A percentile compares a stretch with the other conserved stretches of the same genome.
Conservation (phyloP, 1,284 basidiomycete genomes). For the Boletus mariae region DNA sequence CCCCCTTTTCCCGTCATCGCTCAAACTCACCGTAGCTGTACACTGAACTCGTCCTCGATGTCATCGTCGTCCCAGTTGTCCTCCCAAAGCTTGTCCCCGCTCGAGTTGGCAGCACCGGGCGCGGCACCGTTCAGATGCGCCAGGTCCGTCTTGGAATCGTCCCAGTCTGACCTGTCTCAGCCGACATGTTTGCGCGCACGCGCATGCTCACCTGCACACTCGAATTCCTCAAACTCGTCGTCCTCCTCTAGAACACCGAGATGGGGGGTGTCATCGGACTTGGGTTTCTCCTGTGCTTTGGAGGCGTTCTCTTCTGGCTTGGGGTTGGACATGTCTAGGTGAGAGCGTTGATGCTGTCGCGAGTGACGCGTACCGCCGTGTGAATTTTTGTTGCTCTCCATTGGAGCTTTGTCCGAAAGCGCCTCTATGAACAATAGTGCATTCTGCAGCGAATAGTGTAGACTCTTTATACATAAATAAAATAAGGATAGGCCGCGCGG, state of each 20-base stretch:
- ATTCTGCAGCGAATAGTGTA: slow-evolving; percentile 8
- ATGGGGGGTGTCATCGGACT: slow-evolving; percentile 43
- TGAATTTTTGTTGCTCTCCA: slow-evolving; percentile 8
- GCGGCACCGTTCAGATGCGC: slow-evolving; percentile 70
- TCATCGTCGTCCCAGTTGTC: slow-evolving; percentile 99
- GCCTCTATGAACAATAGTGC: slow-evolving; percentile 2
- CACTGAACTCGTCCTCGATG: slow-evolving; percentile 95
- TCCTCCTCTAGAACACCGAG: slow-evolving; percentile 80
- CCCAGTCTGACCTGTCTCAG: slow-evolving; percentile 63
- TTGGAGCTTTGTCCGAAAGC: too few relatives aligned
- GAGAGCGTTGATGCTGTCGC: too few relatives aligned
- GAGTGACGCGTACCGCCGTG: slow-evolving; percentile 23
- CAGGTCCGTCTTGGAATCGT: slow-evolving; percentile 77
- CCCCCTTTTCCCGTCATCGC: not conserved
- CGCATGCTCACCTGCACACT: slow-evolving; percentile 55
- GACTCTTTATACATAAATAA: slow-evolving; percentile 27
- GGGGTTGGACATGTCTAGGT: slow-evolving; percentile 25
- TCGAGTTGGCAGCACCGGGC: slow-evolving; percentile 69
- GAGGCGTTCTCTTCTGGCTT: slow-evolving; percentile 34
- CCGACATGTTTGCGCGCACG: not conserved
- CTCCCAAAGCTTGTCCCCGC: slow-evolving; percentile 90
- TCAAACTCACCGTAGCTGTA: slow-evolving; percentile 78
- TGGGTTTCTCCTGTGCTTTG: slow-evolving; percentile 36
- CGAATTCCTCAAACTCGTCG: slow-evolving; percentile 82
- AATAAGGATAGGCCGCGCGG: slow-evolving; percentile 29